phyloP scores from a whole-genome alignment of 805 yeast genomes.

The Ogataea glucozyma region DNA sequence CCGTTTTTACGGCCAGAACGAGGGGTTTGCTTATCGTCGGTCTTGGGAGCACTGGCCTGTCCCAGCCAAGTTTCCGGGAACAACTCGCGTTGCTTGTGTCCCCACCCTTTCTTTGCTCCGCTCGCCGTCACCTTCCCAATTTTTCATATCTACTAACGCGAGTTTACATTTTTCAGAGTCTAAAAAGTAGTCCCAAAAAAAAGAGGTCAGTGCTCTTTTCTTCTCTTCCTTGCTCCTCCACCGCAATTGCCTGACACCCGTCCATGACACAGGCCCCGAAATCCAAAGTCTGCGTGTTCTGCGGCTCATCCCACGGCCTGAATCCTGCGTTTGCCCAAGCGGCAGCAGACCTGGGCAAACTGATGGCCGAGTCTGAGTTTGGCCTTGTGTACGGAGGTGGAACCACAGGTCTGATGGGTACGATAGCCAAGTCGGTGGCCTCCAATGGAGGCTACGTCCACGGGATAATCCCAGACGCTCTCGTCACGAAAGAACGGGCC shows the following conservation, averaged over 20 bases:
- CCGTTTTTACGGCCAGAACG: no score
- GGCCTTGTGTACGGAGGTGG: slow-evolving; percentile 91
- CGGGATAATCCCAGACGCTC: slow-evolving; percentile 84
- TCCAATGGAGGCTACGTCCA: slow-evolving; percentile 66
- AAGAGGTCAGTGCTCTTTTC: neutral
- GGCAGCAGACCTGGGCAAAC: slow-evolving; percentile 61
- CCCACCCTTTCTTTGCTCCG: neutral
- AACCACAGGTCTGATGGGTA: slow-evolving; percentile 81
- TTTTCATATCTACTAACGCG: no score
- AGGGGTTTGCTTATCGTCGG: no score
- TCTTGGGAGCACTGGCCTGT: no score
- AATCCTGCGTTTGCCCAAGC: slow-evolving; percentile 47
- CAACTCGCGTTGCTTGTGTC: no score
- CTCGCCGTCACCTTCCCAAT: no score
- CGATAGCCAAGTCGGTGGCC: slow-evolving; percentile 65
- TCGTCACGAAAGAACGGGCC: slow-evolving; percentile 68
- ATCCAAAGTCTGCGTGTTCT: slow-evolving; percentile 71
- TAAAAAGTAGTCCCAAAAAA: no score
- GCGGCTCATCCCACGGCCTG: slow-evolving; percentile 80
- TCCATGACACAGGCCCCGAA: neutral
- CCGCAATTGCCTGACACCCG: neutral
- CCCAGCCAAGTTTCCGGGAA: no score
- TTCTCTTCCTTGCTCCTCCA: neutral
- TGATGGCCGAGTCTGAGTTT: slow-evolving; percentile 60
- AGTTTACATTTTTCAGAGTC: no score